Evolutionary conservation across 441 rosid species (phyloP).

Genomic region (Populus hybrid): DNA sequence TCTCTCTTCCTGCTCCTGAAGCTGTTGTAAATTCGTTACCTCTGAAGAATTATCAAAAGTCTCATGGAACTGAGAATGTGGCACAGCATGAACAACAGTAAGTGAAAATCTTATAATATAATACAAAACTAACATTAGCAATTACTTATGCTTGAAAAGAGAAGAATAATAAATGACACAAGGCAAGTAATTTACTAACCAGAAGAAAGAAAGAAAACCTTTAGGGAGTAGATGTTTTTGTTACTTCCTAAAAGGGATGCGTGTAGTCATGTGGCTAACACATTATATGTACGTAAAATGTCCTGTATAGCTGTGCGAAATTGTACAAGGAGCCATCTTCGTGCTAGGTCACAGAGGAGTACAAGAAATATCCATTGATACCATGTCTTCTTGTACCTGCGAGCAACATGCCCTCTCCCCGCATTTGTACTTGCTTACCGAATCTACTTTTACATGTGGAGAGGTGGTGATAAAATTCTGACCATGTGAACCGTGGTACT

Average conservation of each 20-base stretch:
- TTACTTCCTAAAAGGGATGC: neutral
- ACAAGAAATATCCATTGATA: neutral
- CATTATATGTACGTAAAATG: neutral
- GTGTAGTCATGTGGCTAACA: neutral
- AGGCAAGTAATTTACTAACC: neutral
- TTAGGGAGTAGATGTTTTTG: neutral
- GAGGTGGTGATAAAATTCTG: neutral
- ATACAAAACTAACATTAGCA: too few species aligned
- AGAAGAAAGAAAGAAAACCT: neutral
- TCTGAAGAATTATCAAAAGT: constrained; percentile 43
- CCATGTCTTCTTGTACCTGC: neutral
- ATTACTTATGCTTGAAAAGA: too few species aligned
- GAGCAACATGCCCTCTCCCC: neutral
- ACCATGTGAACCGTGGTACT: neutral
- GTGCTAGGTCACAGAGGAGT: neutral
- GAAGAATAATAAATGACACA: neutral
- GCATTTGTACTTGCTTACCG: neutral
- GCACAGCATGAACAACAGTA: constrained; percentile 46
- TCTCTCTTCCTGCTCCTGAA: constrained; percentile 56
- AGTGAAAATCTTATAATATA: constrained; percentile 14
- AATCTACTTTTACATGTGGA: neutral
- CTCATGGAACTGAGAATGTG: constrained; percentile 20
- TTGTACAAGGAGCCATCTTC: neutral
- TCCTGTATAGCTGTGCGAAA: neutral
- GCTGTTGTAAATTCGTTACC: constrained; percentile 63